A percentile compares a stretch with the other conserved stretches of the same genome.
phyloP scores from a whole-genome alignment of 192 early-diverging fungal genomes.

The Radiomyces spectabilis region DNA sequence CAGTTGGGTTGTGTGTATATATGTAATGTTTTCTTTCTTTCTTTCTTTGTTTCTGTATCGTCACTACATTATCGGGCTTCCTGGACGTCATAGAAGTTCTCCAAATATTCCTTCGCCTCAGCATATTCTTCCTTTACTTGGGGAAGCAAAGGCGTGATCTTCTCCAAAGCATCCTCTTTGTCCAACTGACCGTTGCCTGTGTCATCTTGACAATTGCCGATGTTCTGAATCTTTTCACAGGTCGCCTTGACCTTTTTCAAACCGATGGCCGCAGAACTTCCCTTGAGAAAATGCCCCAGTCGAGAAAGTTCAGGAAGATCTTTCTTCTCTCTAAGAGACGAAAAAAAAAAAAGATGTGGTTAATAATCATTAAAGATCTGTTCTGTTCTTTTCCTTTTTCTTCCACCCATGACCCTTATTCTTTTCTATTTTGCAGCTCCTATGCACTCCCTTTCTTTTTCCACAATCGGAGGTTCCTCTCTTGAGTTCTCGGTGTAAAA shows the following conservation, averaged over 20 bases:
- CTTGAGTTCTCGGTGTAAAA: too few relatives aligned
- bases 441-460: too few relatives aligned
- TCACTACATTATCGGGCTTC: constrained; percentile 9
- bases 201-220: constrained; percentile 59
- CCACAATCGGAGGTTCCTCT: too few relatives aligned
- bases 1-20: neutral
- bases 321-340: constrained; percentile 31
- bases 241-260: constrained; percentile 68
- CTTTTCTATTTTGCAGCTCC: too few relatives aligned
- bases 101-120: constrained; percentile 62
- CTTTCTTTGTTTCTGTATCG: too few relatives aligned
- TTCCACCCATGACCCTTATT: too few relatives aligned
- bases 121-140: constrained; percentile 61
- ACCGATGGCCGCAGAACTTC: constrained; percentile 82
- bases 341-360: neutral
- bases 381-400: too few relatives aligned
- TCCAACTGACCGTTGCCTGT: constrained; percentile 37
- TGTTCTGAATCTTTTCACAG: constrained; percentile 86
- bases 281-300: constrained; percentile 90
- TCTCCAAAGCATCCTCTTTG: constrained; percentile 47
- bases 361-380: too few relatives aligned
- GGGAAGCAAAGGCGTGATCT: constrained; percentile 45
- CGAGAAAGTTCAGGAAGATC: constrained; percentile 66
- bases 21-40: neutral
- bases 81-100: constrained; percentile 55